Percentiles rank a stretch among this genome's conserved stretches.
Evolutionary conservation across 495 filamentous ascomycete genomes (phyloP).

Genomic region (Pseudotulostoma volvatum): DNA sequence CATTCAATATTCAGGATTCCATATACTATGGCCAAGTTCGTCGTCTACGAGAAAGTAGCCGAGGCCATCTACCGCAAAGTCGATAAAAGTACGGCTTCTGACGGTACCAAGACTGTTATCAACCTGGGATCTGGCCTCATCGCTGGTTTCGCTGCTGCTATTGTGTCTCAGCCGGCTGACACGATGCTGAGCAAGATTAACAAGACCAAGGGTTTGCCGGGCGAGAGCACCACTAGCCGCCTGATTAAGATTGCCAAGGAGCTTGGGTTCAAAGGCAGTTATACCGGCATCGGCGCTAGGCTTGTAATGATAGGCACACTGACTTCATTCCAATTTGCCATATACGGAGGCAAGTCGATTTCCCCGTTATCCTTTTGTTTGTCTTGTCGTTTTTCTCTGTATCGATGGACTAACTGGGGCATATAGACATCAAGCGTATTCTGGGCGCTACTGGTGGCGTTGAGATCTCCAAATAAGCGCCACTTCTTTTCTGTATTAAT

Average conservation of each 20-base stretch:
- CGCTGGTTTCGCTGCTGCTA: slow-evolving; percentile 91
- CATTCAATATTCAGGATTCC: slow-evolving; percentile 50
- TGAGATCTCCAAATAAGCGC: slow-evolving; percentile 47
- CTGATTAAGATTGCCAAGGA: slow-evolving; percentile 93
- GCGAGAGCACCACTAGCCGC: slow-evolving; percentile 82
- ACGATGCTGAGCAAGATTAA: slow-evolving; percentile 99
- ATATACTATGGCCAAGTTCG: slow-evolving; percentile 99
- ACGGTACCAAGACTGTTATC: slow-evolving; percentile 63
- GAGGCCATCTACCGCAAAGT: slow-evolving; percentile 55
- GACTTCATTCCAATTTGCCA: slow-evolving; percentile 91
- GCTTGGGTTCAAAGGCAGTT: slow-evolving; percentile 78
- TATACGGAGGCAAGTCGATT: slow-evolving; percentile 70
- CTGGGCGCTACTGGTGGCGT: slow-evolving; percentile 61
- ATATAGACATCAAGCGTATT: slow-evolving; percentile 28
- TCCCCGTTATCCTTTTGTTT: slow-evolving; percentile 8
- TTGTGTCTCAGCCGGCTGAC: slow-evolving; percentile 95
- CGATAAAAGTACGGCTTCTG: slow-evolving; percentile 63
- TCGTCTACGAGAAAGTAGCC: slow-evolving; percentile 93
- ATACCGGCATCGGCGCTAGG: slow-evolving; percentile 84
- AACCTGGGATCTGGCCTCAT: slow-evolving; percentile 93
- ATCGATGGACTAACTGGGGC: too few relatives aligned
- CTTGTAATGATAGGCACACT: slow-evolving; percentile 60
- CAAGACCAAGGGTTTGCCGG: slow-evolving; percentile 94
- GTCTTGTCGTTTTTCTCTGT: too few relatives aligned
- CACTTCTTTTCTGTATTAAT: neutral